Conservation (phyloP, 805 yeast species). For the Maudiozyma pseudohumilis region DNA sequence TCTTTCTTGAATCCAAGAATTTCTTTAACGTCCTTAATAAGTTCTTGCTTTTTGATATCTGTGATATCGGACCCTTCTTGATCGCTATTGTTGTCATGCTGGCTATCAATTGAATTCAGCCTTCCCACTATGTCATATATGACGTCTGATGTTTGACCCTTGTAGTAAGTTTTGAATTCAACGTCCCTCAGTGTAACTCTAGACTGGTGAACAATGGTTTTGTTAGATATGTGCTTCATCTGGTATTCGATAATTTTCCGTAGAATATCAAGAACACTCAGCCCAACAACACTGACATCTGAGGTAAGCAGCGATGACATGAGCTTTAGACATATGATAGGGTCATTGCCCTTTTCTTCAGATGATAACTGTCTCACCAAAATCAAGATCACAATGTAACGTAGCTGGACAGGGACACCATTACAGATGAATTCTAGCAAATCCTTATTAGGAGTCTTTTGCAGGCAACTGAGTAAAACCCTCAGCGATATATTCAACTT, state of each 20-base stretch:
- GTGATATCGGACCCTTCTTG: not conserved
- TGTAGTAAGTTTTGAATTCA: conserved; percentile 71
- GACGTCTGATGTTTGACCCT: conserved; percentile 79
- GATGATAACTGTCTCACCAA: conserved; percentile 30
- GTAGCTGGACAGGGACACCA: conserved; percentile 72
- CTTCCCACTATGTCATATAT: conserved; percentile 52
- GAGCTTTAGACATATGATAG: conserved; percentile 32
- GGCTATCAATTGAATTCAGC: conserved; percentile 16
- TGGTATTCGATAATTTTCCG: conserved; percentile 48
- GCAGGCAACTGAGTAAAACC: conserved; percentile 40
- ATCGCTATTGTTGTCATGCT: not conserved
- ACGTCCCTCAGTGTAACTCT: conserved; percentile 56
- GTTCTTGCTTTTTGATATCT: conserved; percentile 10
- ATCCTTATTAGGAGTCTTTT: conserved; percentile 26
- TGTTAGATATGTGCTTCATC: conserved; percentile 17
- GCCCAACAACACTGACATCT: conserved; percentile 74
- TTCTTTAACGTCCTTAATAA: conserved; percentile 17
- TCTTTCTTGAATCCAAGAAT: conserved; percentile 14
- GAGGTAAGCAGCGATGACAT: conserved; percentile 58
- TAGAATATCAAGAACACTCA: conserved; percentile 73
- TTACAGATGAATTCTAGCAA: conserved; percentile 57
- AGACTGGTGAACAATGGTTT: conserved; percentile 35
- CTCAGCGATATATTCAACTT: conserved; percentile 51
- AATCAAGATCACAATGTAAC: conserved; percentile 54
- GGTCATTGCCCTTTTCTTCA: conserved; percentile 6